Evolutionary conservation across 2,329 filamentous ascomycete genomes (phyloP).

Genomic region (Diaporthe humulicola): DNA sequence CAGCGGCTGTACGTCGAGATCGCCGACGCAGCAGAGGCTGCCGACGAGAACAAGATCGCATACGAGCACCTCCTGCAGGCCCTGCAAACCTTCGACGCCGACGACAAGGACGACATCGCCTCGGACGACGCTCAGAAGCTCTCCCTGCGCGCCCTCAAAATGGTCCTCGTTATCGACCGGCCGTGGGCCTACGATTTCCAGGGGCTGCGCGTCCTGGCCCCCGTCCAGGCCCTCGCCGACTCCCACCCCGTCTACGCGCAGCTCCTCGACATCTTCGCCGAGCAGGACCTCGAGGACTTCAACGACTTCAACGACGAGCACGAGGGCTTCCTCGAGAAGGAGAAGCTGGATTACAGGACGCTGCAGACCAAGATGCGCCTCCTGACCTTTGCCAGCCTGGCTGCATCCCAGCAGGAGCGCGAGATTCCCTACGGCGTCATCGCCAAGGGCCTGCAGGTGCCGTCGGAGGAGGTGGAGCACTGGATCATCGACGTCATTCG

Average conservation of each 20-base stretch:
- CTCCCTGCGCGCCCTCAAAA: conserved; percentile 69
- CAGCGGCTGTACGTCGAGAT: conserved; percentile 88
- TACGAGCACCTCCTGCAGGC: conserved; percentile 78
- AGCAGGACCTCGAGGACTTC: conserved; percentile 95
- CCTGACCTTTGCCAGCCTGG: conserved; percentile 90
- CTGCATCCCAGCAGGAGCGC: conserved; percentile 86
- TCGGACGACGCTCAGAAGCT: conserved; percentile 73
- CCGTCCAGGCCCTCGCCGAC: conserved; percentile 87
- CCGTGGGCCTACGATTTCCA: conserved; percentile 75
- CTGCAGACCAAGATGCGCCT: conserved; percentile 97
- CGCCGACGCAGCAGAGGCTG: conserved; percentile 82
- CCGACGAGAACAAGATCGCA: conserved; percentile 77
- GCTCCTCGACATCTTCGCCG: conserved; percentile 94
- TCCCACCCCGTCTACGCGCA: conserved; percentile 89
- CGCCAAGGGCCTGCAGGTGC: conserved; percentile 85
- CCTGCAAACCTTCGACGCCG: conserved; percentile 70
- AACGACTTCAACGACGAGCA: conserved; percentile 96
- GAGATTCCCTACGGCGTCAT: conserved; percentile 92
- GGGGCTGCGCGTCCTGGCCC: conserved; percentile 84
- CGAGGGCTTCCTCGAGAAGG: conserved; percentile 84
- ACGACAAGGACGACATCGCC: conserved; percentile 66
- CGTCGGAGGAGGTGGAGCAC: conserved; percentile 89
- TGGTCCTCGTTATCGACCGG: conserved; percentile 64
- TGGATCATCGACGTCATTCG: conserved; percentile 99
- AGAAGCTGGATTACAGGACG: conserved; percentile 78